Evolutionary conservation across 2,329 filamentous ascomycete genomes (phyloP), one percentile per base, ranked within the genome.

Genomic region (Beauveria brongniartii): DNA sequence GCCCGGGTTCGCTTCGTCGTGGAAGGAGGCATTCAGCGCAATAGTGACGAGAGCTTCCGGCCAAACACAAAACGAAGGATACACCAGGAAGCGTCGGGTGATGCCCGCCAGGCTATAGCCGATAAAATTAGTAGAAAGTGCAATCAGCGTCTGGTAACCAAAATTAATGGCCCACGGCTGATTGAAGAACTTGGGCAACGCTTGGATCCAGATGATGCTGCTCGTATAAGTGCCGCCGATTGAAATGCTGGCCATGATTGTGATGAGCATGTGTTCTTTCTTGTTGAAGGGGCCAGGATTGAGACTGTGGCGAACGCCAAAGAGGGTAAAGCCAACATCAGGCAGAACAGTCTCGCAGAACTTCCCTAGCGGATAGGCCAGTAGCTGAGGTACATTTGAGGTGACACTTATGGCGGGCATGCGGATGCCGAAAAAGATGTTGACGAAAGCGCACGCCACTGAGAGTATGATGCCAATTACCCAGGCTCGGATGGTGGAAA

Each of bases 211-310:
- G 48, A 80, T 74, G 47, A 80, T 77, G 56, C 74, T 72, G 63
- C 68, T 74, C 2, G 79, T 75, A 65, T 80, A 80, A 0, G 78
- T 76, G 3, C 72, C 69, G 26, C 72, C 71, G 47, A 73, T 77
- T 0, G 75, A 74, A 0, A 79, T 79, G 67, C 84, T 84, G 37
- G 84, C 80, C 78, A 82, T 81, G 62, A 81, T 78, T n/a, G 77
- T 77, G 52, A 83, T 77, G 5, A 83, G 68, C 65, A 81, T 75
- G 65, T 83, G 80, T 65, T 84, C 80, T 64, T 83, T 84, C 61
- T 77, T 77, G 61, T 74, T 80, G 66, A 83, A 83, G 0, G 75
- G 75, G 0, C 80, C 78, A 0, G 80, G 78, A 59, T 82, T 82
- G 6, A 78, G 68, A 24, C 70, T 74, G 64, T 75, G 74, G 12